Evolutionary conservation across 768 basidiomycete species (phyloP).

Genomic region (Tulasnella sp.): DNA sequence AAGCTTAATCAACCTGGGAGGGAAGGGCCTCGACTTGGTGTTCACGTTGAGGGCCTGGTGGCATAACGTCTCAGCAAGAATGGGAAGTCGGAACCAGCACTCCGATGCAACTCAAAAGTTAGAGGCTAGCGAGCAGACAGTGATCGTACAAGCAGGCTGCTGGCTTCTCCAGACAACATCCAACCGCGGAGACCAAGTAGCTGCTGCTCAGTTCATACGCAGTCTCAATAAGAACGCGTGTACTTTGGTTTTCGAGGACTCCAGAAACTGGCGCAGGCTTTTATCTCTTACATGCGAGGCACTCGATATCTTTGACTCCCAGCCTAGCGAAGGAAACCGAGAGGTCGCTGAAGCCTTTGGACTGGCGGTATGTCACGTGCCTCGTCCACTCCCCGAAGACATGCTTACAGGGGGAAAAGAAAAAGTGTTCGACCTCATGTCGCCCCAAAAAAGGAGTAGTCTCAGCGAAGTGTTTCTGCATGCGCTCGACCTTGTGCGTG

Average conservation of each 20-base stretch:
- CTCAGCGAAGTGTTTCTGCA: not conserved
- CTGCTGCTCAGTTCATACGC: not conserved
- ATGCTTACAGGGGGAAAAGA: not conserved
- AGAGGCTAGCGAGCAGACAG: not conserved
- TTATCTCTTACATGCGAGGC: not conserved
- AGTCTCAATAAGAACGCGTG: not conserved
- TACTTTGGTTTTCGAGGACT: not conserved
- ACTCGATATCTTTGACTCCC: not conserved
- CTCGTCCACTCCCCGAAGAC: not conserved
- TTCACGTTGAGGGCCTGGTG: too few relatives aligned
- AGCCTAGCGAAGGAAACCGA: not conserved
- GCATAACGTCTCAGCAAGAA: too few relatives aligned
- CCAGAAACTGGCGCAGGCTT: not conserved
- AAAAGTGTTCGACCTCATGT: not conserved
- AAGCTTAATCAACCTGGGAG: too few relatives aligned
- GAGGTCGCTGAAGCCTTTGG: not conserved
- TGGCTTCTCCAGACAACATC: not conserved
- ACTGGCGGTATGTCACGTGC: not conserved
- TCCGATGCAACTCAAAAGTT: too few relatives aligned
- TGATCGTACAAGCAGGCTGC: not conserved
- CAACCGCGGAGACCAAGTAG: not conserved
- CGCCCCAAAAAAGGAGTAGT: not conserved
- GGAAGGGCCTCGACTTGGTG: too few relatives aligned
- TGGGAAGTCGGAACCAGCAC: too few relatives aligned
- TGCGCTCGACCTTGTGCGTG: not conserved